Percentiles rank a stretch among this genome's conserved stretches.
Conservation (phyloP, 139 green algal species). For the Pseudopediastrum boryanum region DNA sequence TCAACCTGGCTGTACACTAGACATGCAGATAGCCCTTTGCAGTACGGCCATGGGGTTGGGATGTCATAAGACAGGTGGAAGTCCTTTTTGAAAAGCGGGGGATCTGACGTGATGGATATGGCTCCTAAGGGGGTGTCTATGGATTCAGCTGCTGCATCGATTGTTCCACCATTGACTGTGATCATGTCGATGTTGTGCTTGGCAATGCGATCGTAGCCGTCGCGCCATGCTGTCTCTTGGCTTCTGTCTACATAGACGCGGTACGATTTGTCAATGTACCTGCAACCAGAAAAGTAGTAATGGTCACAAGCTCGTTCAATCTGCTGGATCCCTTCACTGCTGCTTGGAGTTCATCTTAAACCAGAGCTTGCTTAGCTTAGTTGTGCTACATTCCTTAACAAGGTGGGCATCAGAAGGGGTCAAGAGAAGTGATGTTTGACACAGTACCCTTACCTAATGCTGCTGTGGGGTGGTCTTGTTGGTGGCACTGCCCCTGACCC, state of each 20-base stretch:
- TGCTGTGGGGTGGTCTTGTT: no score
- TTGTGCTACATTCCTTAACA: no score
- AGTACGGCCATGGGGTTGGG: conserved; percentile 29
- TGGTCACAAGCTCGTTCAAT: no score
- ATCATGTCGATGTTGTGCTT: conserved; percentile 24
- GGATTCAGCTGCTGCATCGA: neutral
- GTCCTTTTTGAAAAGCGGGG: conserved; percentile 1
- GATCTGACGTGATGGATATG: neutral
- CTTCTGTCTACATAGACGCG: conserved; percentile 16
- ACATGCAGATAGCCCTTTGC: conserved; percentile 4
- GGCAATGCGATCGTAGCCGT: neutral
- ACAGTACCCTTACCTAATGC: no score
- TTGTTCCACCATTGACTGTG: conserved; percentile 14
- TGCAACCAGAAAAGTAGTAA: neutral
- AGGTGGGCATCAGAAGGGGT: no score
- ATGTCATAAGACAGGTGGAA: conserved; percentile 20
- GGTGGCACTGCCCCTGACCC: no score
- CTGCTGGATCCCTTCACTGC: no score
- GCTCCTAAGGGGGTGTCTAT: conserved; percentile 1
- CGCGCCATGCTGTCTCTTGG: conserved; percentile 9
- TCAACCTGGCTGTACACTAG: conserved; percentile 12
- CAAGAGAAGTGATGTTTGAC: no score
- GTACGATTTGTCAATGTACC: conserved; percentile 20
- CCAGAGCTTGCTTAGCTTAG: no score
- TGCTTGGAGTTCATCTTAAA: no score